Base-by-base conservation (phyloP, 441 rosid genomes). In the Biscutella laevigata region DNA sequence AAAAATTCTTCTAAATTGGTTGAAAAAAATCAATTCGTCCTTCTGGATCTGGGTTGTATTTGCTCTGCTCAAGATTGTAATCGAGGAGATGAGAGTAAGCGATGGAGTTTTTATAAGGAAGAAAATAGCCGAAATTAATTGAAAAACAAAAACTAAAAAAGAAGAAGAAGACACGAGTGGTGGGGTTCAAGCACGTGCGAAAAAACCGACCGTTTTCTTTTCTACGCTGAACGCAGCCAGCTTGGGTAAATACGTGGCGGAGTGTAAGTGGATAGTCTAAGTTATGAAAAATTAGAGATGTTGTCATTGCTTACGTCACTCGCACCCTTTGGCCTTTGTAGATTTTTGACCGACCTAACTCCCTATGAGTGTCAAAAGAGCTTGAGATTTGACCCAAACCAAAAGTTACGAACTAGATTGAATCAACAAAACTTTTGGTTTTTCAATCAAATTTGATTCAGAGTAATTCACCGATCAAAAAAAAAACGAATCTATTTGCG, bases 281-380 rank as follows among this genome's bases (percentile, higher is more conserved):
- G 58, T 22, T 28, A 14, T 25, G 70, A 4, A 28, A 4, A 1
- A 8, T n/a, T n/a, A 20, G n/a, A 5, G 20, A 12, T 71, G 66
- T 6, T 66, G 84, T 83, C 90, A 83, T 16, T 52, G 81, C 90
- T 76, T 80, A 3, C 90, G 82, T 74, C 90, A 80, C n/a, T n/a
- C n/a, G n/a, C n/a, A n/a, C n/a, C n/a, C n/a, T n/a, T n/a, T n/a
- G n/a, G n/a, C 68, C 30, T 49, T 57, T 50, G 55, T 42, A 36
- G 44, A 57, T 66, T 52, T 37, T 66, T 66, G 65, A 66, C 70
- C 38, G 60, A 29, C 53, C 19, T 35, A 29, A n/a, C n/a, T n/a
- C n/a, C n/a, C n/a, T n/a, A n/a, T n/a, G n/a, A n/a, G n/a, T n/a
- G n/a, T n/a, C n/a, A n/a, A n/a, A n/a, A n/a, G n/a, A n/a, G n/a